Base-by-base conservation (phyloP, 116 monocot species). In the Cymodocea nodosa region DNA sequence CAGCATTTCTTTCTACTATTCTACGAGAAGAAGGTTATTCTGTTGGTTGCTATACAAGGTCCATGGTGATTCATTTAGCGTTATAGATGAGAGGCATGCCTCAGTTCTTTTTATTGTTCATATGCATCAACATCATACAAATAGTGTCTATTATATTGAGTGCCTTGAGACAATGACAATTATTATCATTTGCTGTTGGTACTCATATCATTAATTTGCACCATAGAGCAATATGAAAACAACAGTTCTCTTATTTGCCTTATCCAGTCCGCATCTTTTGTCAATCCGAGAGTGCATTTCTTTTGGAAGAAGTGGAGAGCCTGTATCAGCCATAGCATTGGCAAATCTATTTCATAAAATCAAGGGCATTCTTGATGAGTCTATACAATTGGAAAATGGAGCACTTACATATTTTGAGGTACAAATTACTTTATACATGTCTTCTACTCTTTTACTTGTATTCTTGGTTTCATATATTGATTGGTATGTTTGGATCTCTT, bases 1-100 rank as follows among this genome's bases (percentile, higher is more conserved):
- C 86, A 39, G 85, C 89, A 44, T 99, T 87, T 76, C 61, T 99
- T 17, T 87, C 89, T 54, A 92, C 79, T 73, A 99, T 99, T 69
- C 81, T 99, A 71, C 70, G 78, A 60, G 78, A 84, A 76, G 79
- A 78, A 70, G 89, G 93, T 40, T 99, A 85, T 51, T 68, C 66
- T 70, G 89, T 99, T 69, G 99, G 99, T 4, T 84, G 87, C 68
- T 99, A 99, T 68, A 89, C 87, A 20, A 99, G 99, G 99, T 99
- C 74, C 36, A 51, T 53, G 48, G 19, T 48, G 10, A 44, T 44
- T 12, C 12, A 44, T 44, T 44, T 8, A 44, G 44, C 44, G 8
- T 44, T 44, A 44, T 44, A 44, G 30, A 44, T 44, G 8, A 44
- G 12, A 12, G 7, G 44, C 11, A 12, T 44, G 44, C 8, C 44